Evolutionary conservation across 169 alveolate genomes (phyloP), one percentile per base, ranked within the genome.

Genomic region (Ichthyophthirius multifiliis): DNA sequence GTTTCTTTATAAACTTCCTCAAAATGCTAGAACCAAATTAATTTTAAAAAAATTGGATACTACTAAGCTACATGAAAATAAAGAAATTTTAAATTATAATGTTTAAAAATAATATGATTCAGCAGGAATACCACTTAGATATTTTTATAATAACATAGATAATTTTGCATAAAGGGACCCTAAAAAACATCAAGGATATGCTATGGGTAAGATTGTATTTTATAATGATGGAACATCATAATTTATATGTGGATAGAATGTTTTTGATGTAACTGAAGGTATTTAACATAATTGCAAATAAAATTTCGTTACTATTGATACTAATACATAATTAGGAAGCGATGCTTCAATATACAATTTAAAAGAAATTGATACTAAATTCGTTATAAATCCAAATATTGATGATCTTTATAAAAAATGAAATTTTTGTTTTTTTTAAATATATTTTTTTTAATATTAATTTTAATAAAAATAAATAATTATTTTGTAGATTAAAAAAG

Each of bases 251-350:
- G 71, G 71, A 2, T 55, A 55, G 31, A 55, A 55, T 55, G 31
- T 55, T 55, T 55, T 55, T 55, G 71, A 55, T 55, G 71, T 55
- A 27, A 55, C 71, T 18, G 71, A 55, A 55, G 71, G 71, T 55
- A 39, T 55, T 2, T 10, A 55, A 55, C 23, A 27, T 55, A 1
- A 55, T 3, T 16, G 71, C 13, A 55, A 55, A 55, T 55, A 55
- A 55, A 27, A 55, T 10, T 55, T 55, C 18, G 71, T 55, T 2
- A 23, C 71, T 3, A 55, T 55, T 1, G 71, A 55, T 55, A 27
- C 23, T 27, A 23, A n/a, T 4, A 55, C 12, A 23, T 39, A 55
- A 10, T 23, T 55, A 15, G 23, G 13, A 27, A 39, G 31, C 10
- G 31, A 16, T 20, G 43, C 71, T 5, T 15, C 71, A 27, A 55